A percentile compares a stretch with the other conserved stretches of the same genome.
Evolutionary conservation across 1,284 basidiomycete species (phyloP).

Genomic region (Trichosporon coremiiforme): DNA sequence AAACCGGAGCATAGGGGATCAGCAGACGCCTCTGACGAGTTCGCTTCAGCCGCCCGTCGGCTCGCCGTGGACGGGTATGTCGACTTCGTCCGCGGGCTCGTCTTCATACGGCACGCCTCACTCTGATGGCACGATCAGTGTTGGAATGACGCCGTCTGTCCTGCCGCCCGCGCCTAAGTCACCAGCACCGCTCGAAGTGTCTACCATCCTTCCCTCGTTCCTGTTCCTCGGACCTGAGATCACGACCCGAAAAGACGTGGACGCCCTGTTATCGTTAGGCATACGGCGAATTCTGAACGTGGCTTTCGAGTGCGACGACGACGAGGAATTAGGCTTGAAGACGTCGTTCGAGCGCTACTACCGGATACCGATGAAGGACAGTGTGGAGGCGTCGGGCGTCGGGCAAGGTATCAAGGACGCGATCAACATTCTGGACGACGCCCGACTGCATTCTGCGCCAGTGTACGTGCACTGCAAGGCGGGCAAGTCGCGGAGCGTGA

Average conservation of each 20-base stretch:
- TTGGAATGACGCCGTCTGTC: neutral
- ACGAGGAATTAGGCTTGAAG: conserved; percentile 69
- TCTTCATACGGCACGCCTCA: conserved; percentile 2
- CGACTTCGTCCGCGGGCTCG: neutral
- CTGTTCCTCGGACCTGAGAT: conserved; percentile 89
- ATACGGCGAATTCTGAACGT: conserved; percentile 88
- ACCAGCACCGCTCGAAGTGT: conserved; percentile 65
- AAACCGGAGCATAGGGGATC: conserved; percentile 16
- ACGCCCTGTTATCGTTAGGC: conserved; percentile 71
- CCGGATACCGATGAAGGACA: conserved; percentile 89
- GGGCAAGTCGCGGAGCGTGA: conserved; percentile 94
- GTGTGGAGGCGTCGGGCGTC: conserved; percentile 89
- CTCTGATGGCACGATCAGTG: neutral
- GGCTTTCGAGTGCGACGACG: conserved; percentile 83
- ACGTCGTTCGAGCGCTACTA: conserved; percentile 77
- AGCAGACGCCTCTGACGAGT: conserved; percentile 6
- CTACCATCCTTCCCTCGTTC: conserved; percentile 85
- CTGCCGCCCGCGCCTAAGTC: conserved; percentile 31
- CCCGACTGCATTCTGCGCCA: conserved; percentile 79
- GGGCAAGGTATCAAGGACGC: conserved; percentile 76
- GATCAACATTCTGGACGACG: conserved; percentile 86
- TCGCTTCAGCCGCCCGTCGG: conserved; percentile 12
- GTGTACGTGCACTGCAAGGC: conserved; percentile 97
- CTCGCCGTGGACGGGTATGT: conserved; percentile 8
- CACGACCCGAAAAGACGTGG: conserved; percentile 70